Percentiles rank a stretch among this genome's conserved stretches.
These are phyloP conservation scores for Boletus rubescentipes DNA, from an alignment of 768 basidiomycete species.

Conservation along the genomic window DNA sequence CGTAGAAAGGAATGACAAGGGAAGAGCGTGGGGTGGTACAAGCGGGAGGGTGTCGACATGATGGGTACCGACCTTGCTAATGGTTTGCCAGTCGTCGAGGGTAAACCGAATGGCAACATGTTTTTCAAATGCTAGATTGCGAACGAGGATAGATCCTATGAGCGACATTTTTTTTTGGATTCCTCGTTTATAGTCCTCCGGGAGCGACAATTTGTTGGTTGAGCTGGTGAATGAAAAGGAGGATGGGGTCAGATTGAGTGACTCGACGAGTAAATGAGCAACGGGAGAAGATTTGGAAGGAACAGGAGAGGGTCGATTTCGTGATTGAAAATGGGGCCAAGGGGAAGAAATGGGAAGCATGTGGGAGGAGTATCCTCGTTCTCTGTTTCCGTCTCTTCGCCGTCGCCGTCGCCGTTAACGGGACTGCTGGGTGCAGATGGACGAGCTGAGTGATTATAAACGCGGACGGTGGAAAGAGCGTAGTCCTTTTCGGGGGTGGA, in stretches of 20 bases:
- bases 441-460: conserved; percentile 66
- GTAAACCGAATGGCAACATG: conserved; percentile 85
- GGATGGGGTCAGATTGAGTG: conserved; percentile 29
- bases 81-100: conserved; percentile 92
- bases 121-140: conserved; percentile 87
- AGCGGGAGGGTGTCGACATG: conserved; percentile 44
- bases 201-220: conserved; percentile 26
- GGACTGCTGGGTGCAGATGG: conserved; percentile 53
- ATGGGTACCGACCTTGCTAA: conserved; percentile 70
- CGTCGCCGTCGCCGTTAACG: conserved; percentile 29
- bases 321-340: conserved; percentile 13
- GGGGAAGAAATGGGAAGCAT: conserved; percentile 29
- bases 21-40: conserved; percentile 32
- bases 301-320: conserved; percentile 24
- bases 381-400: conserved; percentile 50
- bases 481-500: conserved; percentile 59
- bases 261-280: conserved; percentile 39
- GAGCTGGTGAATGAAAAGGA: conserved; percentile 1
- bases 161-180: no score
- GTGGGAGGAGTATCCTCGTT: conserved; percentile 15
- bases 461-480: conserved; percentile 57
- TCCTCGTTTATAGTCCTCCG: no score
- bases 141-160: conserved; percentile 75
- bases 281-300: neutral
- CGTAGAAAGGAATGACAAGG: neutral